phyloP scores from a whole-genome alignment of 73 alveolate species.

The Stentor coeruleus region DNA sequence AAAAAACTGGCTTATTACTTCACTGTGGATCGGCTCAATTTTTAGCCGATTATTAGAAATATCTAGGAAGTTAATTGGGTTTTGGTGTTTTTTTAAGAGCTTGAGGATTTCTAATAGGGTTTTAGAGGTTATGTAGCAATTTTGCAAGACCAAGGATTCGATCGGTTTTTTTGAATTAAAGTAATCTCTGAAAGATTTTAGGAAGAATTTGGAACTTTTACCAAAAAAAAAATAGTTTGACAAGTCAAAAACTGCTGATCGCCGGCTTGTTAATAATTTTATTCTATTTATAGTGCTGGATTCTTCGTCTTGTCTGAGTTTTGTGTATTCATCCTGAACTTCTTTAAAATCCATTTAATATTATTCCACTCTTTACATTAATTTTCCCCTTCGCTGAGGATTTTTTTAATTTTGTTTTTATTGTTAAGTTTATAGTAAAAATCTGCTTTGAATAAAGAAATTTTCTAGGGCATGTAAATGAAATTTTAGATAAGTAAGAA shows the following conservation, averaged over 20 bases:
- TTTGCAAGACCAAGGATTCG: background rate
- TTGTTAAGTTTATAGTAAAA: too few relatives aligned
- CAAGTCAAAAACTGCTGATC: background rate
- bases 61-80: too few relatives aligned
- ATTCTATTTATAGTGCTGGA: background rate
- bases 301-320: background rate
- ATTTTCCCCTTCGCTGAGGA: too few relatives aligned
- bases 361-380: too few relatives aligned
- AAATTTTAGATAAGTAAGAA: too few relatives aligned
- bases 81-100: background rate
- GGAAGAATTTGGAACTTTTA: background rate
- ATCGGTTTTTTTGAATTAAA: background rate
- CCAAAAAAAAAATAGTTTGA: background rate
- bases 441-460: too few relatives aligned
- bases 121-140: background rate
- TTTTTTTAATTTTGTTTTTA: too few relatives aligned
- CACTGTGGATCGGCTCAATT: too few relatives aligned
- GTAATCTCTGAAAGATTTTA: background rate
- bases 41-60: too few relatives aligned
- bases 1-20: too few relatives aligned
- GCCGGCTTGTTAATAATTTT: background rate
- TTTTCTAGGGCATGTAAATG: too few relatives aligned
- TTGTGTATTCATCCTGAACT: background rate
- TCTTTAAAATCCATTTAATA: background rate
- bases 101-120: background rate